These are phyloP conservation scores for Triticum timopheevii DNA, from an alignment of 176 grass and related monocot species.

Conservation along the genomic window DNA sequence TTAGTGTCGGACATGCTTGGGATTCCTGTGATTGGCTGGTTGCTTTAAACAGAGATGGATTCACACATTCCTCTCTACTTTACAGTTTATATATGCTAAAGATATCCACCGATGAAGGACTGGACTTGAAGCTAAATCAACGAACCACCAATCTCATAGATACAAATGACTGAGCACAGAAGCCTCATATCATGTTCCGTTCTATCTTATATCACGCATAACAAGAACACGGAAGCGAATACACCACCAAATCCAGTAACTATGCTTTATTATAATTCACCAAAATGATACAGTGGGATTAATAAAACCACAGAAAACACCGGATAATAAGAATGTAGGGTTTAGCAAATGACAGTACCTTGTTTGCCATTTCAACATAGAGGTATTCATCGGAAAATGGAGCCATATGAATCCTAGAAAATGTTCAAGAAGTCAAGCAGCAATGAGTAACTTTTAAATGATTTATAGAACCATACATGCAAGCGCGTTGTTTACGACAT, in stretches of 20 bases:
- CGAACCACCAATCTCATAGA: background rate
- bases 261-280: conserved; percentile 2
- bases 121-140: background rate
- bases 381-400: conserved; percentile 99
- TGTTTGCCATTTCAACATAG: conserved; percentile 99
- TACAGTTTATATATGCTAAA: background rate
- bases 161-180: background rate
- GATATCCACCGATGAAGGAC: background rate
- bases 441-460: conserved; percentile 24
- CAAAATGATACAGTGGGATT: background rate
- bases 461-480: background rate
- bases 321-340: background rate
- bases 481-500: conserved; percentile 11
- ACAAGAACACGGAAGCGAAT: background rate
- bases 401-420: conserved; percentile 95
- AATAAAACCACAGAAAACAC: conserved; percentile 18
- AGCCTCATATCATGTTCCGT: background rate
- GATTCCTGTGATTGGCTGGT: background rate
- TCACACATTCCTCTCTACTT: background rate
- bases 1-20: background rate
- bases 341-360: conserved; percentile 45
- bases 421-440: conserved; percentile 25
- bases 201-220: conserved; percentile 1
- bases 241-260: background rate
- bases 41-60: background rate